Base-by-base conservation (phyloP, 106 monocot genomes). In the Chionographis japonica region DNA sequence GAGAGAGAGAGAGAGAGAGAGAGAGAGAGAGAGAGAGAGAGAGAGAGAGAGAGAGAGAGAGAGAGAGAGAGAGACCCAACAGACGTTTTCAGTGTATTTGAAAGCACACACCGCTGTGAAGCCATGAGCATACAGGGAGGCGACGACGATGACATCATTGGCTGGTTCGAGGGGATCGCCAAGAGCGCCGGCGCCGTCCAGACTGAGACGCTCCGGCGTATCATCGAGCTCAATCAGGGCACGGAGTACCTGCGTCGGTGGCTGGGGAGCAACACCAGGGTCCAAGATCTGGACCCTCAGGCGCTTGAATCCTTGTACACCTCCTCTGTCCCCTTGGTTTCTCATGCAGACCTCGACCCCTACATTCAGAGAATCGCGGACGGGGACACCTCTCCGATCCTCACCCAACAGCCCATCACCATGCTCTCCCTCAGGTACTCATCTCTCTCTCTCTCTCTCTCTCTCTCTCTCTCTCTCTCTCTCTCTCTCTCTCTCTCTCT, bases 331-430 rank as follows among this genome's bases (percentile, higher is more conserved):
- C 87, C 87, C n/a, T 77, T 87, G 17, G 50, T 57, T 2, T 70
- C 79, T 3, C 87, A 87, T 50, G 52, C 65, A 20, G 87, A 87
- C 56, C 40, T 83, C 4, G 83, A 81, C n/a, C 78, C 84, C 14
- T 84, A 75, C 52, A 75, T 88, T 19, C 84, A 81, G 68, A 71
- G 88, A 20, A 81, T 88, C n/a, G 78, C 77, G 4, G 72, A 81
- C 15, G 87, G 87, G 12, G 83, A 84, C 38, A 14, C 60, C 37
- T 74, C 78, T 6, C 74, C 72, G 6, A 6, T 86, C 40, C 72
- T 86, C 54, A 86, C 82, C n/a, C 41, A 50, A 8, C 52, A 76
- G 1, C 78, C 79, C 56, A 79, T 86, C 72, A 76, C 82, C 76
- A 66, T 72, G 50, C 75, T 86, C 54, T 82, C 86, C 20, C 82